Base-by-base conservation (phyloP, 495 filamentous ascomycete genomes). In the Penicillium desertorum region DNA sequence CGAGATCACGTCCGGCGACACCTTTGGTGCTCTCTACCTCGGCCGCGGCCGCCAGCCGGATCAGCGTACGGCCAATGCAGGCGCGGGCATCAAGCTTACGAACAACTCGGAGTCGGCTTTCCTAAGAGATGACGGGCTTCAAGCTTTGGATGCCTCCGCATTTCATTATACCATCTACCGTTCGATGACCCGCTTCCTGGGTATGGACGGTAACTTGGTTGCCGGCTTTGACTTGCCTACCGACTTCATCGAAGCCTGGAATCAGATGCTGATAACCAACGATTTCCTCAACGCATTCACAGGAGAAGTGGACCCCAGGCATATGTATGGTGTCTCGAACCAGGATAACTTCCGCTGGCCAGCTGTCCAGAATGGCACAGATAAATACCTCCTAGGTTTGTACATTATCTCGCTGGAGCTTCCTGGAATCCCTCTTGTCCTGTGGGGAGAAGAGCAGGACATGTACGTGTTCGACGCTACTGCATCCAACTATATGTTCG, bases 281-380 rank as follows among this genome's bases (percentile, higher is more conserved):
- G 79, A 82, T 60, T 50, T 81, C 39, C 52, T 73, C 45, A 82
- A 82, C 61, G 71, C 75, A 0, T 75, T 77, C 59, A 82, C 76
- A 11, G 79, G 79, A 27, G 61, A 76, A 44, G 75, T 80, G 44
- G 79, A 82, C 59, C 79, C 79, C 0, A 66, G 78, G 17, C 78
- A 82, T 57, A 74, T 81, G 67, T 81, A 71, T 60, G 79, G 79
- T 29, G 66, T 72, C 19, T 76, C 77, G 3, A 81, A 81, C 56
- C 79, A 82, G 56, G 79, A 82, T 61, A 76, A 79, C 23, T 79
- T 82, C 61, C 67, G 77, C 4, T 82, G 79, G 79, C 79, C 79
- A 4, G 74, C 76, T 5, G 65, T 82, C 39, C 61, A 61, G 19
- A 76, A 81, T 50, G 79, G 79, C 42, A 79, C 77, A 4, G 62